These are phyloP conservation scores for Lodderomyces beijingensis DNA, from an alignment of 1,139 yeast species.

Conservation along the genomic window DNA sequence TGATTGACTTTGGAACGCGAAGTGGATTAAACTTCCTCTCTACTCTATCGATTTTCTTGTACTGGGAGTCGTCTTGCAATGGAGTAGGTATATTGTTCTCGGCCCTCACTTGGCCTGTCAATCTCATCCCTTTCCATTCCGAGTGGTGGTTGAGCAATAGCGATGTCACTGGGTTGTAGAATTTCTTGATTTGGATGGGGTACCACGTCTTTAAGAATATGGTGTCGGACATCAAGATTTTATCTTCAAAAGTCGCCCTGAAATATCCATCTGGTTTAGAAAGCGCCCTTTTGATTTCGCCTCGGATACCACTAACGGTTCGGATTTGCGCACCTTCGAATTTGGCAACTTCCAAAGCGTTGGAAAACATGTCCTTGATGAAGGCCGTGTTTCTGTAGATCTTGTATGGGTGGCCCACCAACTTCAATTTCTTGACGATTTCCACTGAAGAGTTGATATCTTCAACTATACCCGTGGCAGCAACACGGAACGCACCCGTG, in stretches of 20 bases:
- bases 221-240: constrained; percentile 83
- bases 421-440: constrained; percentile 90
- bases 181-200: constrained; percentile 84
- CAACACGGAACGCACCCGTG: constrained; percentile 87
- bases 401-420: constrained; percentile 93
- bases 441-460: constrained; percentile 88
- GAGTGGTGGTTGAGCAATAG: constrained; percentile 67
- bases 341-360: constrained; percentile 91
- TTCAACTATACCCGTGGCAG: constrained; percentile 97
- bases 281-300: constrained; percentile 93
- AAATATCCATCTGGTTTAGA: constrained; percentile 95
- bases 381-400: constrained; percentile 95
- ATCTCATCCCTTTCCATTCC: constrained; percentile 95
- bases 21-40: constrained; percentile 85
- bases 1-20: constrained; percentile 76
- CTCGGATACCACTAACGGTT: constrained; percentile 95
- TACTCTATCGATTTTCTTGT: constrained; percentile 77
- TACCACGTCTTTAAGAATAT: constrained; percentile 94
- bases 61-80: constrained; percentile 60
- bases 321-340: constrained; percentile 97
- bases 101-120: constrained; percentile 91
- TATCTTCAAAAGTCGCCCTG: constrained; percentile 98
- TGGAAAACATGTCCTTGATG: constrained; percentile 91
- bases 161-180: constrained; percentile 95
- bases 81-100: constrained; percentile 67